Base-by-base conservation (phyloP, 768 basidiomycete genomes). In the Tulasnella sp. region DNA sequence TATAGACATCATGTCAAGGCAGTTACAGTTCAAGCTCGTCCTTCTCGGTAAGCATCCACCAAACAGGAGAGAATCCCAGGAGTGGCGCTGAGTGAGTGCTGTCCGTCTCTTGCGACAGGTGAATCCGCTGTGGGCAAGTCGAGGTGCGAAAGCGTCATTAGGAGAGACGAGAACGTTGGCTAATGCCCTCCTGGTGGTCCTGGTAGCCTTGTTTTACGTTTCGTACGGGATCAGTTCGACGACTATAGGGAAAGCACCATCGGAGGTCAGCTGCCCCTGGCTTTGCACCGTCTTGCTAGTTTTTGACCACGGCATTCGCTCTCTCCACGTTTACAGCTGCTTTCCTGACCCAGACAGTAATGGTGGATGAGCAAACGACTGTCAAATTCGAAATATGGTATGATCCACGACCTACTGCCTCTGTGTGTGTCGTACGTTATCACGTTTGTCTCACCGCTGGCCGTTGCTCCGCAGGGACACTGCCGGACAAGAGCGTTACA, bases 321-420 rank as follows among this genome's bases (percentile, higher is more conserved):
- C 37, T 75, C 58, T n/a, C 11, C 15, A 25, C 31, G 4, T 64
- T 34, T 77, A 76, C 80, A 94, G 97, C 97, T 77, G 97, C 97
- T 42, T 99, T 99, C 87, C 84, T 99, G 79, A 98, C 97, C n/a
- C 97, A 99, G 83, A 97, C 96, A 3, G 93, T 99, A 39, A 91
- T 90, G 15, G 87, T 97, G 52, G 92, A 96, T 70, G 92, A 96
- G 82, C 90, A 91, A 78, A 93, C 93, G 31, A 91, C 91, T 31
- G 93, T 99, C 81, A 99, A 99, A 87, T 99, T 99, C 82, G 97
- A 98, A 86, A 97, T 97, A 82, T 97, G 96, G 96, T 96, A 81
- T 36, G 58, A 64, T 64, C 58, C 58, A 34, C 58, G 88, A 49
- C n/a, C 68, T 25, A 19, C 8, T 64, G 42, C n/a, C 34, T 49